Evolutionary conservation across 345 rosid genomes (phyloP).

Genomic region (Raphanus raphanistrum): DNA sequence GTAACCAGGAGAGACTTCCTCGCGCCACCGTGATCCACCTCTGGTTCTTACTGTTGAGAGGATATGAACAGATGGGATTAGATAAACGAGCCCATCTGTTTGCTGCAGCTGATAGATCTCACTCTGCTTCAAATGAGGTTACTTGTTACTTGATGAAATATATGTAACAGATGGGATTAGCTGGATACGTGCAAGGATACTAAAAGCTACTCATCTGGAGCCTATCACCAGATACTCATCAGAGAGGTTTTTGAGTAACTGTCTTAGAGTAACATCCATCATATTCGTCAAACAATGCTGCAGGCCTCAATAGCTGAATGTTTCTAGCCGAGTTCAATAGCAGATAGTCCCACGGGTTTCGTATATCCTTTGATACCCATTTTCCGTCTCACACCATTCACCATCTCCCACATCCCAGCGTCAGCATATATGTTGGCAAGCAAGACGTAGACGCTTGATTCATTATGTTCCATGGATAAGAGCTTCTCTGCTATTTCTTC

Average conservation of each 20-base stretch:
- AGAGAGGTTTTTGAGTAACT: no score
- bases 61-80: slow-evolving; percentile 3
- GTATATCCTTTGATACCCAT: slow-evolving; percentile 28
- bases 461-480: slow-evolving; percentile 36
- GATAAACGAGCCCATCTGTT: slow-evolving; percentile 50
- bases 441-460: slow-evolving; percentile 38
- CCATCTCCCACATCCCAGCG: slow-evolving; percentile 42
- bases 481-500: slow-evolving; percentile 49
- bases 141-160: slow-evolving; percentile 50
- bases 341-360: slow-evolving; percentile 33
- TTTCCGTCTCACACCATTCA: slow-evolving; percentile 38
- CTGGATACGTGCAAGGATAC: slow-evolving; percentile 26
- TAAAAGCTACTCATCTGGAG: slow-evolving; percentile 4
- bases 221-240: neutral
- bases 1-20: slow-evolving; percentile 50
- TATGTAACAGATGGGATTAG: slow-evolving; percentile 55
- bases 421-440: slow-evolving; percentile 48
- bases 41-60: no score
- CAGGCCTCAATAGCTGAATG: slow-evolving; percentile 15
- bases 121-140: slow-evolving; percentile 48
- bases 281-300: neutral
- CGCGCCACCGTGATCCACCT: no score
- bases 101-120: slow-evolving; percentile 66
- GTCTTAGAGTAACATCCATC: neutral
- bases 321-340: slow-evolving; percentile 29